Evolutionary conservation across 2,329 filamentous ascomycete species (phyloP).

Genomic region (Celoporthe dispersa): DNA sequence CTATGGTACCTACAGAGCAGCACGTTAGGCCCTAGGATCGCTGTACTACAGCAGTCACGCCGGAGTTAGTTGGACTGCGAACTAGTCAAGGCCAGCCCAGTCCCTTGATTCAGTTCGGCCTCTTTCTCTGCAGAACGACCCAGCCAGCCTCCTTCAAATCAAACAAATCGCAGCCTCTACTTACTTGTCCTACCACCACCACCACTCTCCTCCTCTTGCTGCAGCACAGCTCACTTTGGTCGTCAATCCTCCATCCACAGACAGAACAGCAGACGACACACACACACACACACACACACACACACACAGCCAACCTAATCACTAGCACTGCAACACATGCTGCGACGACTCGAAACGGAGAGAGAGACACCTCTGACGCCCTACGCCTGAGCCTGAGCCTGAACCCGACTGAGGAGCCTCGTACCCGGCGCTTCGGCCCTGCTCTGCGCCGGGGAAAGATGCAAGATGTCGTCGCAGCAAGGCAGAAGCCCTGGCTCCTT

Average conservation of each 20-base stretch:
- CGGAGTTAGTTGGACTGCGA: background rate
- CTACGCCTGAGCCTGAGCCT: background rate
- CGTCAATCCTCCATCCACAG: background rate
- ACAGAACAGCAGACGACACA: no score
- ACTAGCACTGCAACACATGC: background rate
- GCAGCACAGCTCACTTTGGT: background rate
- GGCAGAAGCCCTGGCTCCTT: slow-evolving; percentile 58
- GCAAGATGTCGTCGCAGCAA: slow-evolving; percentile 52
- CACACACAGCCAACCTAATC: background rate
- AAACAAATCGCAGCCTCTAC: background rate
- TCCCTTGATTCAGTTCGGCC: slow-evolving; percentile 9
- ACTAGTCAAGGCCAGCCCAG: background rate
- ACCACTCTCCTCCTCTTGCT: background rate
- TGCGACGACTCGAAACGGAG: slow-evolving; percentile 15
- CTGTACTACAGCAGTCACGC: background rate
- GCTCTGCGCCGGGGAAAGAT: slow-evolving; percentile 42
- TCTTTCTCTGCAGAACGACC: background rate
- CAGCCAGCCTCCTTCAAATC: background rate
- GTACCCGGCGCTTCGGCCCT: slow-evolving; percentile 6
- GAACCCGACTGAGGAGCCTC: slow-evolving; percentile 12
- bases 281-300: no score
- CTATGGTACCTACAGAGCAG: no score
- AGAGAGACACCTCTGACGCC: slow-evolving; percentile 15
- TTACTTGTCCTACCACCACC: background rate
- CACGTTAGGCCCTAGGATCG: background rate